A percentile compares a stretch with the other conserved stretches of the same genome.
phyloP scores from a whole-genome alignment of 441 rosid genomes.

The Viola pubescens region DNA sequence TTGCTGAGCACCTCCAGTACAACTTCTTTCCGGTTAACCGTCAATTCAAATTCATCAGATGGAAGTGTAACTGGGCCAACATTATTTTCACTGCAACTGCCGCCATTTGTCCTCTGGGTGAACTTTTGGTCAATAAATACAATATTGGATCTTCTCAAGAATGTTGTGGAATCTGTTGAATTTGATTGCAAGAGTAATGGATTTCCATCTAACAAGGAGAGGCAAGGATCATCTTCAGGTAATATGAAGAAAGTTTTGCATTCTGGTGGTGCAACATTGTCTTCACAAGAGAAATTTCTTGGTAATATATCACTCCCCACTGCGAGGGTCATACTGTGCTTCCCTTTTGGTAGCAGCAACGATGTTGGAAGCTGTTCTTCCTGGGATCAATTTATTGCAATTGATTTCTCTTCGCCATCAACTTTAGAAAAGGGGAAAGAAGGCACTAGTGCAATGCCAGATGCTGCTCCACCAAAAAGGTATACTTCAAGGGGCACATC shows the following conservation, averaged over 20 bases:
- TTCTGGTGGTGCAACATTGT: constrained; percentile 22
- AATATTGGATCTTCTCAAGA: constrained; percentile 49
- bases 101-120: constrained; percentile 69
- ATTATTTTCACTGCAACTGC: constrained; percentile 61
- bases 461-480: constrained; percentile 25
- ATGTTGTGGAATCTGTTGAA: constrained; percentile 38
- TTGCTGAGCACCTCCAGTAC: constrained; percentile 61
- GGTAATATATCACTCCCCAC: constrained; percentile 53
- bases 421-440: constrained; percentile 32
- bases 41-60: constrained; percentile 34
- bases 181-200: constrained; percentile 20
- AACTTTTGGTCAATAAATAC: constrained; percentile 44
- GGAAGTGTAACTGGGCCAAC: constrained; percentile 32
- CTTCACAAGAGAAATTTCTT: constrained; percentile 36
- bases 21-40: constrained; percentile 40
- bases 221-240: constrained; percentile 22
- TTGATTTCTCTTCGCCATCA: constrained; percentile 49
- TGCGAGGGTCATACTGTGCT: constrained; percentile 75
- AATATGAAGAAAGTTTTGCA: constrained; percentile 32
- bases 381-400: constrained; percentile 65
- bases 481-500: constrained; percentile 33
- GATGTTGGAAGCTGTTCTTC: constrained; percentile 31
- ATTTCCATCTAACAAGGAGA: constrained; percentile 20
- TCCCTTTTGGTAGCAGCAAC: constrained; percentile 48
- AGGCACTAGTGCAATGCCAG: constrained; percentile 27